Evolutionary conservation across 192 early-diverging fungal species (phyloP), one percentile per base, ranked within the genome.

Genomic region (Thamnidium elegans): DNA sequence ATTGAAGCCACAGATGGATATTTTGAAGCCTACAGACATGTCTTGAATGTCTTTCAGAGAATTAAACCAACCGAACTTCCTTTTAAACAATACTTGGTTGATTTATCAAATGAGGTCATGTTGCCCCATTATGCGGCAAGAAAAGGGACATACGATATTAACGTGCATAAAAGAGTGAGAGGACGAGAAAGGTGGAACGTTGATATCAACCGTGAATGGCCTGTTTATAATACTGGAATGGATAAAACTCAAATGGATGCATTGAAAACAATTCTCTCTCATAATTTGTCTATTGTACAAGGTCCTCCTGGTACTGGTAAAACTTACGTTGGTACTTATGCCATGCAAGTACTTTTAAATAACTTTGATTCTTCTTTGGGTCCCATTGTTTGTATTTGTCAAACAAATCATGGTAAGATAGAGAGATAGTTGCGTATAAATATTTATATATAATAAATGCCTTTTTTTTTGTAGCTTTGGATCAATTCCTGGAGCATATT

Each of bases 291-390:
- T 1, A 69, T 84, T 19, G 65, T 85, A 46, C 81, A 85, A 61
- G 83, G 84, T 39, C 84, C 84, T 20, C 84, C 84, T 8, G 84
- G 84, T 34, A 85, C 84, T 36, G 84, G 84, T 44, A 85, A 85
- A 55, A 85, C 84, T 0, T 81, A 75, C 60, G 71, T 85, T 0
- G 84, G 84, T 50, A 65, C 83, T 11, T 68, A 74, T 48, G 72
- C 79, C 0, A 79, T 81, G 43, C 39, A 39, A 11, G 72, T 85
- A 0, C 63, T 85, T 30, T 53, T 83, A 4, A 68, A 74, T 15
- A 70, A 83, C 47, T 73, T 56, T 43, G 58, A 73, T 32, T 13
- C 23, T 31, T 45, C 56, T 1, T 30, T 73, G n/a, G 73, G 76
- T 5, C 70, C 76, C 0, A 85, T 85, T 44, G 52, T 85, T 9